A percentile compares a stretch with the other conserved stretches of the same genome.
Evolutionary conservation across 2,329 filamentous ascomycete species (phyloP).

Genomic region (Xylaria sp.): DNA sequence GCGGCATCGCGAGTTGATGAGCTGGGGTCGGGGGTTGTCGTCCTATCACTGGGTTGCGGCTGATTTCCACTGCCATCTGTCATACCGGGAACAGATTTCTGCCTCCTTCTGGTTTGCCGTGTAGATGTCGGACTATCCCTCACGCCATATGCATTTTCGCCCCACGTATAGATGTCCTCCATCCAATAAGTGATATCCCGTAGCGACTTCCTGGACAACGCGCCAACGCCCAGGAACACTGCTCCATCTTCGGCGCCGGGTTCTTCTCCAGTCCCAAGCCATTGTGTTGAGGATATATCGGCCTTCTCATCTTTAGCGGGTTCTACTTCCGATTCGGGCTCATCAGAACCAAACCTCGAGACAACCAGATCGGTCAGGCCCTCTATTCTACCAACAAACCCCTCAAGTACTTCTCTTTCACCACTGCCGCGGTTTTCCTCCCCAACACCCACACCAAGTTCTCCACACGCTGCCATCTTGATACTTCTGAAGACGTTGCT

Average conservation of each 20-base stretch:
- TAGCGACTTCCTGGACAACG: slow-evolving; percentile 75
- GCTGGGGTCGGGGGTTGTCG: slow-evolving; percentile 20
- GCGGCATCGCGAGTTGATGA: slow-evolving; percentile 20
- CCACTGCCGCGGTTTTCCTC: slow-evolving; percentile 96
- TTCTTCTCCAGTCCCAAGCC: slow-evolving; percentile 78
- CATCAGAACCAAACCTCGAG: slow-evolving; percentile 75
- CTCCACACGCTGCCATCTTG: slow-evolving; percentile 88
- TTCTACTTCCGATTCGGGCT: slow-evolving; percentile 48
- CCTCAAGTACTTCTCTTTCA: slow-evolving; percentile 91
- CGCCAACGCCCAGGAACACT: slow-evolving; percentile 84
- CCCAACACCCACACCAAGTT: slow-evolving; percentile 92
- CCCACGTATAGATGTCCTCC: slow-evolving; percentile 86
- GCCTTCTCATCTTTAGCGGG: slow-evolving; percentile 43
- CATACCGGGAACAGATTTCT: slow-evolving; percentile 41
- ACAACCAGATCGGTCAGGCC: slow-evolving; percentile 90
- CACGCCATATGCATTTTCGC: slow-evolving; percentile 85
- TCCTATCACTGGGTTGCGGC: slow-evolving; percentile 17
- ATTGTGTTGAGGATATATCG: slow-evolving; percentile 55
- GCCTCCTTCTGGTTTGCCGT: slow-evolving; percentile 59
- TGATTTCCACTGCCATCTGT: slow-evolving; percentile 21
- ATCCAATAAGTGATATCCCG: slow-evolving; percentile 84
- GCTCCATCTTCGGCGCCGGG: slow-evolving; percentile 81
- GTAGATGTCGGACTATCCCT: slow-evolving; percentile 78
- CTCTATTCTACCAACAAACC: slow-evolving; percentile 80
- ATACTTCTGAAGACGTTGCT: slow-evolving; percentile 82